Base-by-base conservation (phyloP, 2,329 filamentous ascomycete species). In the Huntiella bhutanensis region DNA sequence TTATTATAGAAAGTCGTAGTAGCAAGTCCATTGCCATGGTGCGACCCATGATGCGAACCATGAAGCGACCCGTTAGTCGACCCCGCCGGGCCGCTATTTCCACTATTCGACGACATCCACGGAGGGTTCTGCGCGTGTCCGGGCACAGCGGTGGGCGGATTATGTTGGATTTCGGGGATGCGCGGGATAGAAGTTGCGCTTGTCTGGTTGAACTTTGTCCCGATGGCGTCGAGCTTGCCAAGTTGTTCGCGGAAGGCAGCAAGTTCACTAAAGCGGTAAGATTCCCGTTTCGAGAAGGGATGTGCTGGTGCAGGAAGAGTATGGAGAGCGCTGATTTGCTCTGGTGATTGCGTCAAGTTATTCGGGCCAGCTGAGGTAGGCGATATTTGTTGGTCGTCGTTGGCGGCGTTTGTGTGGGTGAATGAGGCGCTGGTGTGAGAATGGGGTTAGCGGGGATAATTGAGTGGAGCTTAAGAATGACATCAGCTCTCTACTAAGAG, bases 221-320 rank as follows among this genome's bases (percentile, higher is more conserved):
- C 71, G 49, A 70, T 67, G 33, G 72, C 70, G 52, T 83, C 77
- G 55, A 83, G 66, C 49, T 79, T 72, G 54, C 76, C 70, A 48
- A 83, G 70, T 55, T 84, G 78, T 63, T 78, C 80, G 56, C 79
- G 75, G 58, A 83, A 80, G 58, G 80, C 78, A 57, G 67, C 67
- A 54, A 82, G 70, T 57, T 80, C 75, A 63, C 68, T 71, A 57
- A 70, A 60, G 53, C 70, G 66, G 55, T 68, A 73, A 72, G 59
- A 70, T 69, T 65, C 71, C 72, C 52, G 64, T 43, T 43, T 43
- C 16, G 41, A 43, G 5, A 22, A 13, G 5, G 22, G 39, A 4
- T 28, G 39, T 28, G 15, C 16, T n/a, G 39, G 19, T 41, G 17
- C 16, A 6, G 16, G 39, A 19, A 19, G 8, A 15, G 41, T 16